A percentile compares a stretch with the other conserved stretches of the same genome.
phyloP scores from a whole-genome alignment of 805 yeast species.

The Spathaspora arborariae region DNA sequence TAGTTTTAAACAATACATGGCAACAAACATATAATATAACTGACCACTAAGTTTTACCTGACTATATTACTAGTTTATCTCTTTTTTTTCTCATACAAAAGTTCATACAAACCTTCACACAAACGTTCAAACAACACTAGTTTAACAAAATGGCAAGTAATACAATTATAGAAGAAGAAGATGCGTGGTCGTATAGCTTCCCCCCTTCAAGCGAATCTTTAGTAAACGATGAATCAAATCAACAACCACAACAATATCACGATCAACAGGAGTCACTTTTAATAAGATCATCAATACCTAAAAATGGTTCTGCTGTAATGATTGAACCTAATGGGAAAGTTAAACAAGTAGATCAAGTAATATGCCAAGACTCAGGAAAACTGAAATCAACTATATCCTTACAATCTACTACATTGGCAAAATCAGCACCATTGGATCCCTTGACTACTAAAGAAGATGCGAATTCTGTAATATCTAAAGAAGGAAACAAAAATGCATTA shows the following conservation, averaged over 20 bases:
- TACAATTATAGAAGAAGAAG: constrained; percentile 27
- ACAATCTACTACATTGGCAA: constrained; percentile 33
- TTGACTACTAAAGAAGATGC: constrained; percentile 51
- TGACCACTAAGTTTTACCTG: no score
- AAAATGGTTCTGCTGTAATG: neutral
- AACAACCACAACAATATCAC: neutral
- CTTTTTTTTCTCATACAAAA: no score
- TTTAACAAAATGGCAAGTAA: neutral
- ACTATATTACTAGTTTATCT: no score
- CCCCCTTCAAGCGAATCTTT: constrained; percentile 5
- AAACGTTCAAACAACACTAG: no score
- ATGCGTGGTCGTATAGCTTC: constrained; percentile 39
- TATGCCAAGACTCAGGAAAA: constrained; percentile 3
- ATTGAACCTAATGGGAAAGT: neutral
- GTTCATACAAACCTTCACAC: no score
- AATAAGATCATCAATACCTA: neutral
- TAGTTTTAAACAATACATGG: neutral
- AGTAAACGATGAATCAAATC: neutral
- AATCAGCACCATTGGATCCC: constrained; percentile 50
- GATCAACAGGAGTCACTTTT: neutral
- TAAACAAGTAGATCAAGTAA: neutral
- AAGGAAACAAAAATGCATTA: constrained; percentile 5
- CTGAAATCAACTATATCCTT: constrained; percentile 21
- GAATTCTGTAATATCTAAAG: constrained; percentile 26
- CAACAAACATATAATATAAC: neutral